Evolutionary conservation across 805 yeast species (phyloP), one percentile per base, ranked within the genome.

Genomic region (Candida tammaniensis): DNA sequence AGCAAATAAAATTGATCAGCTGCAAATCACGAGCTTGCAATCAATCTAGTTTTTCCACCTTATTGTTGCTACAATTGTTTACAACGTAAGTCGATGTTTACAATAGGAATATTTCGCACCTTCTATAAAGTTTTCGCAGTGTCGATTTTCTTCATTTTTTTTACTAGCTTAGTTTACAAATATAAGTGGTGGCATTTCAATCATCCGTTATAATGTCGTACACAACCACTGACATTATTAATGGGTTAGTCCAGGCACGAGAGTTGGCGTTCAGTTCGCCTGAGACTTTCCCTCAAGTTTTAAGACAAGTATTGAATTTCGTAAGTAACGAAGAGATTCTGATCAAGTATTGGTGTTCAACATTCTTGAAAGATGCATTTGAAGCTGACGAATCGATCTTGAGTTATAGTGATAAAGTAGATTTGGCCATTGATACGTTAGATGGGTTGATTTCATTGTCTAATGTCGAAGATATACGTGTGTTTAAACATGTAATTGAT

Each of bases 301-400:
- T 70, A n/a, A 64, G 70, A 26, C 71, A 65, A 33, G 61, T 68
- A 30, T 51, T 68, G 30, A 60, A 59, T 35, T 60, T 67, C 40
- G 52, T 54, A 17, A 49, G 49, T 20, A 59, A 62, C 44, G 63
- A 64, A 7, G 64, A 61, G 31, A 30, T 51, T 15, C 38, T 42
- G 11, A 55, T 69, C 17, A 64, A 66, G 42, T 36, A 47, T 31
- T 69, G 74, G 74, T 64, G 71, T 43, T 54, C 68, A 7, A 42
- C 42, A 25, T 69, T 68, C 43, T 49, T 69, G 25, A 49, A 50
- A 19, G 68, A 64, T 23, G 59, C 72, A 11, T 69, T 64, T 39
- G 36, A 47, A 7, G 42, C 49, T n/a, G 49, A 47, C 24, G 59
- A 56, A 24, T 33, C 36, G n/a, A 35, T 48, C 15, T 44, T 63